A percentile compares a stretch with the other conserved stretches of the same genome.
Conservation (phyloP, 2,329 filamentous ascomycete species). For the Elsinoe perseae region DNA sequence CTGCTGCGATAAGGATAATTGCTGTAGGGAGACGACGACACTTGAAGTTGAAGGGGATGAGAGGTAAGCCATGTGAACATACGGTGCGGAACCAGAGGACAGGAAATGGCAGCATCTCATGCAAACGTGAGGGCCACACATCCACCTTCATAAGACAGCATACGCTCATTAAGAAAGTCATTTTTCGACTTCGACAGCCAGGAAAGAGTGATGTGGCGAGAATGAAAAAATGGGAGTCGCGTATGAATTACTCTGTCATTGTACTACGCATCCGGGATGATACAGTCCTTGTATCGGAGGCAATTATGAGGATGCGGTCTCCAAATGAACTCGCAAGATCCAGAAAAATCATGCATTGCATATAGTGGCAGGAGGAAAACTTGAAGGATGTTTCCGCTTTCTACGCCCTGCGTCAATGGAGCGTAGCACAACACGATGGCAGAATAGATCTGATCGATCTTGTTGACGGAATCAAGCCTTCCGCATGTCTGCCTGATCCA, state of each 20-base stretch:
- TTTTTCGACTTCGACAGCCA: too few species aligned
- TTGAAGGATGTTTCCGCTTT: background rate
- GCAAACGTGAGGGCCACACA: background rate
- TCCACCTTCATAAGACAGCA: too few species aligned
- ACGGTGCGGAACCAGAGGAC: background rate
- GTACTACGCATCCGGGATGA: too few species aligned
- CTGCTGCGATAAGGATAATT: background rate
- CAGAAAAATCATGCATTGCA: too few species aligned
- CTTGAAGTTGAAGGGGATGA: background rate
- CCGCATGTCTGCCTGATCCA: background rate
- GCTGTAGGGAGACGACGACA: background rate
- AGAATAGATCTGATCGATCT: background rate
- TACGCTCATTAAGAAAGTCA: too few species aligned
- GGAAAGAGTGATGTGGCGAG: too few species aligned
- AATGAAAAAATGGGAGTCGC: too few species aligned
- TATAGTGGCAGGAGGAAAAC: background rate
- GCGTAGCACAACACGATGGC: too few species aligned
- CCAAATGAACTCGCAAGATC: too few species aligned
- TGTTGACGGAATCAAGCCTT: background rate
- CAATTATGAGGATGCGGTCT: too few species aligned
- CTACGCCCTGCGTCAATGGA: background rate
- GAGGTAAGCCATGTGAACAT: background rate
- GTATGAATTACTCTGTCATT: too few species aligned
- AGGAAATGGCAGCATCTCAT: background rate
- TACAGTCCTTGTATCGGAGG: too few species aligned